Conservation (phyloP, 2,329 filamentous ascomycete genomes). For the Aspergillus sp. region DNA sequence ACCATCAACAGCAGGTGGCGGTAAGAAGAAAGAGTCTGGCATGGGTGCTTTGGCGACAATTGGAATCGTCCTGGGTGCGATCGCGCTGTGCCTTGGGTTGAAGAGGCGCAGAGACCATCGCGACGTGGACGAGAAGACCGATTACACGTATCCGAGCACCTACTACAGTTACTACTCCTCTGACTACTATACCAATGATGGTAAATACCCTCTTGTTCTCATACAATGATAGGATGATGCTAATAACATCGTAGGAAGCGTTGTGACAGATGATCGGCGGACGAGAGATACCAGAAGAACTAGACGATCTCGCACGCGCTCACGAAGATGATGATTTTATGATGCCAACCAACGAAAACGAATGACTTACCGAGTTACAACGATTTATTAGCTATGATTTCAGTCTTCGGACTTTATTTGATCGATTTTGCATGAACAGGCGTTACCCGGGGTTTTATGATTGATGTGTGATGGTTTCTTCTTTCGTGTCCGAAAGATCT, state of each 20-base stretch:
- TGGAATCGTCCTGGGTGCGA: constrained; percentile 45
- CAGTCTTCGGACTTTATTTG: neutral
- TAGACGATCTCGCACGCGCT: constrained; percentile 32
- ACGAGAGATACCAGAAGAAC: constrained; percentile 33
- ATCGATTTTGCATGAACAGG: constrained; percentile 5
- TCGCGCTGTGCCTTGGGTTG: constrained; percentile 50
- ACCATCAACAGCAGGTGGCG: constrained; percentile 27
- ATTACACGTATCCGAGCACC: constrained; percentile 41
- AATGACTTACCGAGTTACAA: constrained; percentile 5
- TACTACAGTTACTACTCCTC: constrained; percentile 43
- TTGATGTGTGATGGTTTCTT: constrained; percentile 7
- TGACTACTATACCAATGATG: constrained; percentile 45
- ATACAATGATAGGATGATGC: neutral
- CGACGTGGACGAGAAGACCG: constrained; percentile 42
- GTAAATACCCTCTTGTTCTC: constrained; percentile 30
- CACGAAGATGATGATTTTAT: constrained; percentile 28
- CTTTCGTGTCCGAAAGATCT: neutral
- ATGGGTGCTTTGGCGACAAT: constrained; percentile 45
- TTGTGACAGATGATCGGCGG: constrained; percentile 42
- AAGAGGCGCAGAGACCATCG: constrained; percentile 41
- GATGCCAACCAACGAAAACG: neutral
- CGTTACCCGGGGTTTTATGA: constrained; percentile 8
- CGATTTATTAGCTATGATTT: neutral
- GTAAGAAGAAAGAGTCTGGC: constrained; percentile 39
- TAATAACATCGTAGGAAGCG: constrained; percentile 40